Percentiles rank a stretch among this genome's conserved stretches.
These are phyloP conservation scores for Phalaenopsis hybrid DNA, from an alignment of 116 monocot species.

Conservation along the genomic window DNA sequence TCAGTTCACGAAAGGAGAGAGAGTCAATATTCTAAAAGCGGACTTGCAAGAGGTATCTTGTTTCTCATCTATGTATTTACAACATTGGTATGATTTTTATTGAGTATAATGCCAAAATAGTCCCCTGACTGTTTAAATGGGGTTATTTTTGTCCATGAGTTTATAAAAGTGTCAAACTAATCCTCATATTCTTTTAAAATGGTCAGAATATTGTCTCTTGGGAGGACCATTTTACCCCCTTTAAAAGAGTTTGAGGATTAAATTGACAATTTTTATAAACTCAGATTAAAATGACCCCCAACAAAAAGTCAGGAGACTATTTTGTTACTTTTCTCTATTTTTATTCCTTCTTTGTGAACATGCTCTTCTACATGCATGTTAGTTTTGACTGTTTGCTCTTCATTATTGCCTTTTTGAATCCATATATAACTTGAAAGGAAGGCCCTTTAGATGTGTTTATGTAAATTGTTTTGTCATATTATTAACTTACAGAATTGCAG, in stretches of 20 bases:
- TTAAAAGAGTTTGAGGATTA: no score
- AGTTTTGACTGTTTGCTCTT: background rate
- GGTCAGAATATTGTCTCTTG: no score
- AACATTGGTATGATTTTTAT: background rate
- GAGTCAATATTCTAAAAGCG: conserved; percentile 61
- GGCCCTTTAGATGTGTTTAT: background rate
- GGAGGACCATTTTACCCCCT: no score
- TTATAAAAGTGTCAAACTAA: no score
- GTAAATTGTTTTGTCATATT: conserved; percentile 1
- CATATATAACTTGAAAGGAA: background rate
- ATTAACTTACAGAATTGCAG: conserved; percentile 30
- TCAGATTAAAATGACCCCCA: no score
- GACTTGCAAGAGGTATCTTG: conserved; percentile 72
- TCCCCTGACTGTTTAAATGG: no score
- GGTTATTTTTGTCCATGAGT: no score
- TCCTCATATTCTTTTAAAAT: no score
- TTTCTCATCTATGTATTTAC: background rate
- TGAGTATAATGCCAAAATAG: no score
- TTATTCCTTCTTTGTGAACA: background rate
- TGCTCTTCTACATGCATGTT: background rate
- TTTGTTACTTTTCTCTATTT: no score
- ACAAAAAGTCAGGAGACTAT: no score
- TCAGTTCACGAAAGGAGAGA: conserved; percentile 56
- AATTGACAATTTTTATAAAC: no score
- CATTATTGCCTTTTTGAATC: background rate